phyloP scores from a whole-genome alignment of 306 rosid species.

The Dryas alaskensis region DNA sequence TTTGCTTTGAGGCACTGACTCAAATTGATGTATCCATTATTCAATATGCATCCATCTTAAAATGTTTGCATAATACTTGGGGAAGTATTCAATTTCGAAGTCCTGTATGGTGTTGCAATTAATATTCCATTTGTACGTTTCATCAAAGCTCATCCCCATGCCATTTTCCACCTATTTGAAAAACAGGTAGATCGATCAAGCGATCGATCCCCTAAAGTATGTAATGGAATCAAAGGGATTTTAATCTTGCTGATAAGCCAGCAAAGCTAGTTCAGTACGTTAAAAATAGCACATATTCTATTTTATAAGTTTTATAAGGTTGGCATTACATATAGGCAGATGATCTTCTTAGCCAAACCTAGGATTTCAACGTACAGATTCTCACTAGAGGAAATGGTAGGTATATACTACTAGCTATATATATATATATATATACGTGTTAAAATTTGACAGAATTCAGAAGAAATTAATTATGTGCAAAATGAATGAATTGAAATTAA shows the following conservation, averaged over 20 bases:
- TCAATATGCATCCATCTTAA: no score
- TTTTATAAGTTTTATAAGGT: neutral
- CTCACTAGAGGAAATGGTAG: neutral
- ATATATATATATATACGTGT: neutral
- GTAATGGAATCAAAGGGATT: slow-evolving; percentile 14
- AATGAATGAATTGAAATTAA: neutral
- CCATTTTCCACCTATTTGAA: slow-evolving; percentile 14
- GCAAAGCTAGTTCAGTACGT: slow-evolving; percentile 30
- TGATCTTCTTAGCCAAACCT: slow-evolving; percentile 22
- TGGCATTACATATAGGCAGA: slow-evolving; percentile 1
- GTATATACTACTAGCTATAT: neutral
- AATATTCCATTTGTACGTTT: no score
- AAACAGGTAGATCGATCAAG: slow-evolving; percentile 34
- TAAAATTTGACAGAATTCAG: neutral
- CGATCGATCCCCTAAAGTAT: slow-evolving; percentile 2
- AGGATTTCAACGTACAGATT: slow-evolving; percentile 25
- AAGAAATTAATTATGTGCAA: neutral
- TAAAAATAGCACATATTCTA: slow-evolving; percentile 6
- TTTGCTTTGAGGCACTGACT: no score
- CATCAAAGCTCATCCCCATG: no score
- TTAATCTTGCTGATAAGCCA: slow-evolving; percentile 47
- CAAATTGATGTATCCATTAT: no score
- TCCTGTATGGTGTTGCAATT: no score
- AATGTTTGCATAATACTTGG: no score
- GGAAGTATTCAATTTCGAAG: no score